Evolutionary conservation across 2,329 filamentous ascomycete genomes (phyloP).

Genomic region (Blumeria graminis): DNA sequence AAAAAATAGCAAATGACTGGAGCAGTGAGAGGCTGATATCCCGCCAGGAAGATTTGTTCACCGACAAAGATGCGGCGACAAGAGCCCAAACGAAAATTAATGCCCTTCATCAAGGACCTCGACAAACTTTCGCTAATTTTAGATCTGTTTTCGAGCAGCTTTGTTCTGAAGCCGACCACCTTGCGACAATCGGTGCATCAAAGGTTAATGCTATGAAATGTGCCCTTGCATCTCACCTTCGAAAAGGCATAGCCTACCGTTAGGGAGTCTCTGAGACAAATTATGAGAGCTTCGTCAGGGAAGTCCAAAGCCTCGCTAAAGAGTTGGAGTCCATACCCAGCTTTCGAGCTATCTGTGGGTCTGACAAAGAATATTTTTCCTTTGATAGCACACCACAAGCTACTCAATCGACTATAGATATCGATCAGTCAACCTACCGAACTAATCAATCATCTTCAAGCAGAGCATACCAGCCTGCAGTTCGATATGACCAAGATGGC

Average conservation of each 20-base stretch:
- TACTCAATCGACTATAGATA: neutral
- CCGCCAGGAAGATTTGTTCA: neutral
- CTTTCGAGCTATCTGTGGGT: neutral
- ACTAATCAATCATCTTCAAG: neutral
- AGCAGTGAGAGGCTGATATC: neutral
- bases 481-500: neutral
- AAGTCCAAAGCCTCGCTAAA: neutral
- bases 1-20: constrained; percentile 1
- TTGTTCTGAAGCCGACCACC: neutral
- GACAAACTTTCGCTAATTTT: neutral
- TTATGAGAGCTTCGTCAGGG: neutral
- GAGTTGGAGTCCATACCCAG: neutral
- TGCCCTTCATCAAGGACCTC: neutral
- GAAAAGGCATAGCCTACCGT: neutral
- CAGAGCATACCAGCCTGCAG: neutral
- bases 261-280: neutral
- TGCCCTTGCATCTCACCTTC: neutral
- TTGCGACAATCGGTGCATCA: neutral
- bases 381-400: neutral
- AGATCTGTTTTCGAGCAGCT: neutral
- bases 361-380: neutral
- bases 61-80: neutral
- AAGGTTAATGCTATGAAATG: neutral
- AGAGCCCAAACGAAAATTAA: neutral
- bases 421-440: neutral